Percentiles rank a stretch among this genome's conserved stretches.
phyloP scores from a whole-genome alignment of 371 early-diverging fungal species.

The Syncephalis fuscata region DNA sequence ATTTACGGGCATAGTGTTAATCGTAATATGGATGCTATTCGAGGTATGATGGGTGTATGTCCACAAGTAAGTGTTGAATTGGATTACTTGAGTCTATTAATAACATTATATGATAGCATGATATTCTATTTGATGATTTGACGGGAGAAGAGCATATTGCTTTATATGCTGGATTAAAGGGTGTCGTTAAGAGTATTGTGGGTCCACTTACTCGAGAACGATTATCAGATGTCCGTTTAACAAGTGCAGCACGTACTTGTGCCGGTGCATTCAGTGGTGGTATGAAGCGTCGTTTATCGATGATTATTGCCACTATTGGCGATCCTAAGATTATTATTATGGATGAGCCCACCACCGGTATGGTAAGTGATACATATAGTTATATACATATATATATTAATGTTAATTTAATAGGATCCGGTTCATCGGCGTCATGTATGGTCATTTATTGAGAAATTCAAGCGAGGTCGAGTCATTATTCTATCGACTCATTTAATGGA shows the following conservation, averaged over 20 bases:
- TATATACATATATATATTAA: background rate
- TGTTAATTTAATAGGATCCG: slow-evolving; percentile 39
- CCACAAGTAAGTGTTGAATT: slow-evolving; percentile 17
- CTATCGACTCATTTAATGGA: slow-evolving; percentile 58
- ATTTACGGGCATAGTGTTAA: slow-evolving; percentile 26
- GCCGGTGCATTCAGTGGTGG: slow-evolving; percentile 43
- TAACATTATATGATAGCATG: slow-evolving; percentile 14
- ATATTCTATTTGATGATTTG: slow-evolving; percentile 46
- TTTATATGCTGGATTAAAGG: slow-evolving; percentile 44
- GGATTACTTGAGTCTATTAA: no score
- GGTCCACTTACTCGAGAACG: slow-evolving; percentile 20
- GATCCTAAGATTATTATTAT: slow-evolving; percentile 55
- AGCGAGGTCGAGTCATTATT: slow-evolving; percentile 40
- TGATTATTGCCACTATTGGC: slow-evolving; percentile 56
- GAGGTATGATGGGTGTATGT: slow-evolving; percentile 50
- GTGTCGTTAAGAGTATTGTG: slow-evolving; percentile 20
- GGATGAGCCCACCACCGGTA: slow-evolving; percentile 60
- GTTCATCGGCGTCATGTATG: slow-evolving; percentile 56
- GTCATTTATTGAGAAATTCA: slow-evolving; percentile 53
- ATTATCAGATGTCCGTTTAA: slow-evolving; percentile 24
- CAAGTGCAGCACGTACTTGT: slow-evolving; percentile 19
- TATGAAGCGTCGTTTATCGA: slow-evolving; percentile 57
- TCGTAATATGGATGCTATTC: slow-evolving; percentile 33
- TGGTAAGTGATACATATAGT: background rate
- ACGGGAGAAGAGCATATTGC: slow-evolving; percentile 43